These are phyloP conservation scores for Wallacemonas rigidus DNA, from an alignment of 208 protist species.

Conservation along the genomic window DNA sequence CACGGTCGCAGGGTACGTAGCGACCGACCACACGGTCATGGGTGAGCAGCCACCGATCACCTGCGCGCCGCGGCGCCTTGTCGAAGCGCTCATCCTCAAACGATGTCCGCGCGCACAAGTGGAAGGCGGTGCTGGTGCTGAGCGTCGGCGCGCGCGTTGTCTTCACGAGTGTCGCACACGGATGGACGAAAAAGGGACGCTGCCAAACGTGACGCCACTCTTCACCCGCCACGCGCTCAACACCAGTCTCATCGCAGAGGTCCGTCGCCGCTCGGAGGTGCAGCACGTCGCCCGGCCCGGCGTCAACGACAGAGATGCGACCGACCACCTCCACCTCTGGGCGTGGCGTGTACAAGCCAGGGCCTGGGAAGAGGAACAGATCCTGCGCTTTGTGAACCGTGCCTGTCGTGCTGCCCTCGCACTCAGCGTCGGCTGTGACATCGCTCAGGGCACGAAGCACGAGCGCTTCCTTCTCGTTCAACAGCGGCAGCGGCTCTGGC, in stretches of 20 bases:
- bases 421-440: conserved; percentile 12
- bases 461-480: conserved; percentile 62
- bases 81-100: conserved; percentile 32
- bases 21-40: conserved; percentile 21
- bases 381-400: conserved; percentile 18
- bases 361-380: conserved; percentile 39
- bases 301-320: conserved; percentile 10
- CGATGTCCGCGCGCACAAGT: conserved; percentile 35
- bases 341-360: conserved; percentile 42
- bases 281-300: conserved; percentile 26
- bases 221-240: conserved; percentile 67
- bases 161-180: conserved; percentile 37
- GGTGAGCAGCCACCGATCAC: conserved; percentile 17
- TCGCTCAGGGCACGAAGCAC: conserved; percentile 36
- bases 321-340: conserved; percentile 28
- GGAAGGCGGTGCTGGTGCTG: conserved; percentile 36
- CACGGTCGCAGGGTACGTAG: conserved; percentile 69
- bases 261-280: conserved; percentile 27
- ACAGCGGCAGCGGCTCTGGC: conserved; percentile 52
- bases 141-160: conserved; percentile 35
- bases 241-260: conserved; percentile 28
- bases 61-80: conserved; percentile 25
- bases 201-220: conserved; percentile 73
- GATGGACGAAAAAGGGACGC: conserved; percentile 59
- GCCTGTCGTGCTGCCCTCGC: not conserved